phyloP scores from a whole-genome alignment of 176 grass and related monocot genomes.

The Tillandsia fasciculata region DNA sequence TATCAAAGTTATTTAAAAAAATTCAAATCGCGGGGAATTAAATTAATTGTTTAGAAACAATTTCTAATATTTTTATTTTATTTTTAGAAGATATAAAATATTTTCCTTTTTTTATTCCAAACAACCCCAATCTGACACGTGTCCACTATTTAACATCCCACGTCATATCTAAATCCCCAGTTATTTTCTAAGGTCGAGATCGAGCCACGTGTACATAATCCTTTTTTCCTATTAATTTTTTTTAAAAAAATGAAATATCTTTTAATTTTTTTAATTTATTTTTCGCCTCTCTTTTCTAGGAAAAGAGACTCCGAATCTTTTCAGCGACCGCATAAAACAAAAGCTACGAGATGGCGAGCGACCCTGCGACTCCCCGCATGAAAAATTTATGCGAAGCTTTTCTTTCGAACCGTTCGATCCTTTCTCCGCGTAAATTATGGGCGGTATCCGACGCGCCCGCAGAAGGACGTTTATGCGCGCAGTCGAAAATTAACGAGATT shows the following conservation, averaged over 20 bases:
- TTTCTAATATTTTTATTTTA: no score
- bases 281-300: background rate
- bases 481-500: background rate
- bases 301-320: background rate
- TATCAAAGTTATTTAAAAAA: no score
- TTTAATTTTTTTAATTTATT: background rate
- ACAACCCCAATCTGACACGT: background rate
- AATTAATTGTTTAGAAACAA: no score
- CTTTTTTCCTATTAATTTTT: background rate
- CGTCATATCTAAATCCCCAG: background rate
- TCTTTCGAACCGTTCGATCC: background rate
- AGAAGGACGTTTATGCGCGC: background rate
- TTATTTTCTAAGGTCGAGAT: background rate
- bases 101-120: no score
- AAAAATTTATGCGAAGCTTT: background rate
- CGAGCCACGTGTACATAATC: background rate
- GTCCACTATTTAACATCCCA: background rate
- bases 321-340: no score
- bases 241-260: background rate
- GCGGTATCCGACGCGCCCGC: background rate
- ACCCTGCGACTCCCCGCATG: no score
- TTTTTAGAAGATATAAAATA: no score
- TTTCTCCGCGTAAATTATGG: background rate
- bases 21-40: no score
- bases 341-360: no score